phyloP scores from a whole-genome alignment of 73 alveolate species.

The Paramecium sonneborni region DNA sequence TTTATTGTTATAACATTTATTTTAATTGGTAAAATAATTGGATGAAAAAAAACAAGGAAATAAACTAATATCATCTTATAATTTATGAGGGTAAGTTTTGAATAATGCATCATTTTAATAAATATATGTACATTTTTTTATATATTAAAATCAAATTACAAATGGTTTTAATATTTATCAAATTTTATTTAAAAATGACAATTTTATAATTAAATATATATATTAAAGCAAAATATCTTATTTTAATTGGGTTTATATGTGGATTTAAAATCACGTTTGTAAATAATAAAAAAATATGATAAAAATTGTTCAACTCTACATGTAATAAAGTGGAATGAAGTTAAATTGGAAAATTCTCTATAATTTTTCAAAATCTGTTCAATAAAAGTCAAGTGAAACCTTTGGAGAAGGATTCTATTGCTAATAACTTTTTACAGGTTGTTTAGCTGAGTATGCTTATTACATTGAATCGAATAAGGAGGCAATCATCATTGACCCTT shows the following conservation, averaged over 20 bases:
- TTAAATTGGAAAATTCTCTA: not conserved
- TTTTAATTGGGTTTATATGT: not conserved
- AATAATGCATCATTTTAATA: not conserved
- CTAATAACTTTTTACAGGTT: slow-evolving; percentile 61
- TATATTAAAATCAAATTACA: not conserved
- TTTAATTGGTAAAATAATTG: too few species aligned
- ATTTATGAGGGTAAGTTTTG: not conserved
- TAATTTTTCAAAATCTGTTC: not conserved
- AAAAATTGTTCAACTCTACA: not conserved
- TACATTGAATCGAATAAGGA: slow-evolving; percentile 65
- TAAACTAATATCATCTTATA: too few species aligned
- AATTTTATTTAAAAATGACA: not conserved
- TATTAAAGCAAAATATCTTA: not conserved
- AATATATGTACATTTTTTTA: not conserved
- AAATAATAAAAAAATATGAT: not conserved
- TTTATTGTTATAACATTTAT: not conserved
- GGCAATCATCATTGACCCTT: slow-evolving; percentile 68
- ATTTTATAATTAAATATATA: not conserved
- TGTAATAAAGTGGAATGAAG: not conserved
- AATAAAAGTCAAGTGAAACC: slow-evolving; percentile 10
- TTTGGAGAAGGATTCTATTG: slow-evolving; percentile 50
- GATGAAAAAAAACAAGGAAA: too few species aligned
- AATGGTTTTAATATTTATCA: not conserved
- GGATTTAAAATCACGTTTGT: not conserved
- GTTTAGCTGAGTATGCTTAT: slow-evolving; percentile 71